phyloP scores from a whole-genome alignment of 2,329 filamentous ascomycete genomes.

The Beauveria pseudobassiana region DNA sequence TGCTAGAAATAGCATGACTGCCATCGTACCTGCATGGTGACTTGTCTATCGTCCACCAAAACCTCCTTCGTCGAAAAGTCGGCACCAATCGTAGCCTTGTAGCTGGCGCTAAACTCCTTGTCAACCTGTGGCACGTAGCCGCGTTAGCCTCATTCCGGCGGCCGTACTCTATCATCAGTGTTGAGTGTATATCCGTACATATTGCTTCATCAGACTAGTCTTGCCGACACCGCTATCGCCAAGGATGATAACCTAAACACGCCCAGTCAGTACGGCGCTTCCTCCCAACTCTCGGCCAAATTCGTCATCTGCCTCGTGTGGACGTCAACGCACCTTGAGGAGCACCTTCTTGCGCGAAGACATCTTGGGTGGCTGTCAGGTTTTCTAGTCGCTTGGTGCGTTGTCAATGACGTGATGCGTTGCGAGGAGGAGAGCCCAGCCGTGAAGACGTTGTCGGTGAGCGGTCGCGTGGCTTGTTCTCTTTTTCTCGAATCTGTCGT shows the following conservation, averaged over 20 bases:
- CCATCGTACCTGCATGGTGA: slow-evolving; percentile 83
- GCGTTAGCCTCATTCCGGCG: not conserved
- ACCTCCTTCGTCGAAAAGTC: slow-evolving; percentile 99
- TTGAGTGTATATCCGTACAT: slow-evolving; percentile 55
- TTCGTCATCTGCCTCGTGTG: not conserved
- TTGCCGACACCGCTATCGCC: slow-evolving; percentile 98
- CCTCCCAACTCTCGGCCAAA: not conserved
- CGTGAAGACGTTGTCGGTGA: not conserved
- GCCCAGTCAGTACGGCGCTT: slow-evolving; percentile 13
- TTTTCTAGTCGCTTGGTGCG: slow-evolving; percentile 13
- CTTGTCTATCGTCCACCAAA: slow-evolving; percentile 89
- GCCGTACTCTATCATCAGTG: not conserved
- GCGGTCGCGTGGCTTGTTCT: not conserved
- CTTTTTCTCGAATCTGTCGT: not conserved
- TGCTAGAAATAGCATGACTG: not conserved
- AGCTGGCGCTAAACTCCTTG: slow-evolving; percentile 99
- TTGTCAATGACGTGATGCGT: slow-evolving; percentile 13
- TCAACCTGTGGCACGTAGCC: slow-evolving; percentile 65
- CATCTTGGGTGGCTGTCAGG: slow-evolving; percentile 42
- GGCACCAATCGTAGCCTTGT: slow-evolving; percentile 98
- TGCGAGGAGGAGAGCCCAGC: not conserved
- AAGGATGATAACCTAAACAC: slow-evolving; percentile 84
- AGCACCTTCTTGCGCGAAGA: slow-evolving; percentile 84
- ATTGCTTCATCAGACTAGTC: slow-evolving; percentile 99
- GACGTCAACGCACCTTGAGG: slow-evolving; percentile 58